These are phyloP conservation scores for Penicillium psychrofluorescens DNA, from an alignment of 495 filamentous ascomycete species.

Conservation along the genomic window DNA sequence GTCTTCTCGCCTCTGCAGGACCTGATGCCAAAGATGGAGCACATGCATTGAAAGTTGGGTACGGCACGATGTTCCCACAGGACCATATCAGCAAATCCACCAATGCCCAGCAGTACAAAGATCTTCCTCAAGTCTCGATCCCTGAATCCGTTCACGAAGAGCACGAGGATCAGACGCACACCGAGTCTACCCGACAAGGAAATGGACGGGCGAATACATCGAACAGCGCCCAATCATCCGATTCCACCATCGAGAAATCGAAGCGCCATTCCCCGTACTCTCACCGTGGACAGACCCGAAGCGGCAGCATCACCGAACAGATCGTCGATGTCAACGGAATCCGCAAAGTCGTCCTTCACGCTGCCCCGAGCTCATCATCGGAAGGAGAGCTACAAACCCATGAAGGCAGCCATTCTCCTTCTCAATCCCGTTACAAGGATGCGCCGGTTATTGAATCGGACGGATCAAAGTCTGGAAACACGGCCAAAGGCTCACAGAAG, in stretches of 20 bases:
- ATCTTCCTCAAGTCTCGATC: slow-evolving; percentile 24
- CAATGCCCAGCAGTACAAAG: slow-evolving; percentile 17
- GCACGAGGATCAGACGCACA: slow-evolving; percentile 17
- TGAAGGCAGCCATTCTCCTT: not conserved
- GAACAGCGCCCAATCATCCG: slow-evolving; percentile 35
- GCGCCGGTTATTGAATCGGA: too few species aligned
- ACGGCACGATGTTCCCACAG: slow-evolving; percentile 45
- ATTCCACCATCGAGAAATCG: slow-evolving; percentile 16
- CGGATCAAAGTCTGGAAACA: not conserved
- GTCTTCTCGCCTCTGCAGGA: slow-evolving; percentile 42
- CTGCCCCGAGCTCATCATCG: slow-evolving; percentile 46
- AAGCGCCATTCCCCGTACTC: slow-evolving; percentile 17
- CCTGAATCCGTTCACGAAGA: slow-evolving; percentile 34
- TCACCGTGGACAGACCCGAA: slow-evolving; percentile 53
- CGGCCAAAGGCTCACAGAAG: slow-evolving; percentile 10
- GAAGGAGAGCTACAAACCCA: slow-evolving; percentile 9
- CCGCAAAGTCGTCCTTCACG: slow-evolving; percentile 77
- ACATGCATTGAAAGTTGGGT: slow-evolving; percentile 56
- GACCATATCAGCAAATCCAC: slow-evolving; percentile 16
- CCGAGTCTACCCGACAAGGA: slow-evolving; percentile 3
- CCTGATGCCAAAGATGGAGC: slow-evolving; percentile 61
- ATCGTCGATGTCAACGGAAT: slow-evolving; percentile 74
- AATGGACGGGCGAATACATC: slow-evolving; percentile 14
- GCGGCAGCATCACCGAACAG: slow-evolving; percentile 86
- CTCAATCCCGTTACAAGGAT: too few species aligned